Percentiles rank a stretch among this genome's conserved stretches.
Evolutionary conservation across 108 stramenopile species (phyloP).

Genomic region (Chaetoceros tenuissimus): DNA sequence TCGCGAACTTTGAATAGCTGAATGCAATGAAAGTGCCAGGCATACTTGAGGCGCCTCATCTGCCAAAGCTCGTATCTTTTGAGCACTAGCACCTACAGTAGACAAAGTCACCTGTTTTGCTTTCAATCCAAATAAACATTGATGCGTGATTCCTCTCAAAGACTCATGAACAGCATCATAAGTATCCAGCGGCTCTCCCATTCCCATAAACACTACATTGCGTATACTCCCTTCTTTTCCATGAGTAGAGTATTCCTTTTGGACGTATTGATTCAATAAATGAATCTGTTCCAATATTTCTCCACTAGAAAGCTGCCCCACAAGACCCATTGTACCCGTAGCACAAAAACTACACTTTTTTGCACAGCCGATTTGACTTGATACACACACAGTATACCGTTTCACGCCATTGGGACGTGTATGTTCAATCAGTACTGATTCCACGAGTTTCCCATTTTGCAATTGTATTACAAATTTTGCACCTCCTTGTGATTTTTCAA

Average conservation of each 20-base stretch:
- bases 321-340: conserved; percentile 45
- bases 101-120: conserved; percentile 36
- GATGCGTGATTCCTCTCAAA: conserved; percentile 22
- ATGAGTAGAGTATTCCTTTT: background rate
- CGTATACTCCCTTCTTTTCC: background rate
- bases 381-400: conserved; percentile 37
- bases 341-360: conserved; percentile 43
- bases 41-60: conserved; percentile 33
- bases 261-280: conserved; percentile 15
- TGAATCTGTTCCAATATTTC: conserved; percentile 52
- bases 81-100: conserved; percentile 31
- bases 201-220: conserved; percentile 62
- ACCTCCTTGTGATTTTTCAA: conserved; percentile 8
- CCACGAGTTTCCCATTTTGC: conserved; percentile 18
- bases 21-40: conserved; percentile 48
- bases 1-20: conserved; percentile 26
- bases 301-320: conserved; percentile 18
- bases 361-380: conserved; percentile 44
- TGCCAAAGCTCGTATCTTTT: conserved; percentile 24
- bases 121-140: conserved; percentile 25
- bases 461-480: conserved; percentile 12
- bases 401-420: conserved; percentile 9
- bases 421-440: conserved; percentile 65
- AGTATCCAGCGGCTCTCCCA: conserved; percentile 49
- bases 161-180: conserved; percentile 30